Base-by-base conservation (phyloP, 139 green algal genomes). In the Auxenochlorella protothecoides region DNA sequence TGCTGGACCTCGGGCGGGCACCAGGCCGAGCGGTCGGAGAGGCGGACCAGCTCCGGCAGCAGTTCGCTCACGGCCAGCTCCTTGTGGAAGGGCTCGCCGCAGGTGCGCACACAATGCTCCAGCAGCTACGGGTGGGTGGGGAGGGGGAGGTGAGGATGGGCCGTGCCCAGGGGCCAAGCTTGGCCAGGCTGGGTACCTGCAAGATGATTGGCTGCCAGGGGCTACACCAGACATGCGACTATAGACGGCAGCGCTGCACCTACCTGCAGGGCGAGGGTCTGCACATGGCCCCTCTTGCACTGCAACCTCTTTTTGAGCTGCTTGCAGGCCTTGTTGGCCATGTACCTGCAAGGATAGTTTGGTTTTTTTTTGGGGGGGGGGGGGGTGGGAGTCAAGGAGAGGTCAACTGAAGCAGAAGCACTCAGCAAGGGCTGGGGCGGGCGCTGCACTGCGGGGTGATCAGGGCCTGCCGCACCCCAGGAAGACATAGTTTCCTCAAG, bases 261-360 rank as follows among this genome's bases (percentile, higher is more conserved):
- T 4, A 69, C 65, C 65, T 69, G 66, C 53, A 78, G 56, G 9
- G 55, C 55, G 6, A 78, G n/a, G 12, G 60, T n/a, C 65, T 78
- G 73, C 27, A 78, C 67, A 27, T 0, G 65, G 51, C 53, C 67
- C n/a, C 74, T 69, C 55, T 63, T 55, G 6, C 9, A 8, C 27
- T 27, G 16, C 66, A 78, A n/a, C 14, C 66, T 6, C 11, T 60
- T 8, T 9, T 69, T 68, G 15, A 78, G 5, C 3, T 67, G 73
- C 61, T 78, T 78, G 57, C 73, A 78, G 15, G 66, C 66, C 67
- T 78, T 78, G 51, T 15, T 64, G 59, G 63, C n/a, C 53, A 67
- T 67, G 65, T 78, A 78, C 12, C 54, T 44, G 27, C 27, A 44
- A 44, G 27, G 27, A 44, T 44, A 44, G 0, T 44, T n/a, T n/a